phyloP scores from a whole-genome alignment of 2,329 filamentous ascomycete genomes.

The Fusarium sp. region DNA sequence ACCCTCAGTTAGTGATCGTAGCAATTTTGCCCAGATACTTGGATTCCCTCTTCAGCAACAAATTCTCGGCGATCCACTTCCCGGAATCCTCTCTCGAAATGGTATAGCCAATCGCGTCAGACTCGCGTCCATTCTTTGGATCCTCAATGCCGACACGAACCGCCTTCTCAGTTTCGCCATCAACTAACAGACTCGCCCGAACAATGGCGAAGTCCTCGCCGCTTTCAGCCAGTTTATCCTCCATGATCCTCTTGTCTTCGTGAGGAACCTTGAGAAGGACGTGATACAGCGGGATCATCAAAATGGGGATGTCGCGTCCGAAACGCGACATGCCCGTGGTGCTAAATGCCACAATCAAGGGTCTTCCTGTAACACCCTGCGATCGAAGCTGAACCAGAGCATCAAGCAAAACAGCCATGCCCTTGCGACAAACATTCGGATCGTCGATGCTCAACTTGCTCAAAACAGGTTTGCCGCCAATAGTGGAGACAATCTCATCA shows the following conservation, averaged over 20 bases:
- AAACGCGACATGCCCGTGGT: conserved; percentile 52
- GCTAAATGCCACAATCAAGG: conserved; percentile 49
- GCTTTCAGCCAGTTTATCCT: conserved; percentile 44
- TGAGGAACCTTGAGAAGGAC: conserved; percentile 53
- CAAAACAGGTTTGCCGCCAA: conserved; percentile 52
- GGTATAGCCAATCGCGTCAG: conserved; percentile 54
- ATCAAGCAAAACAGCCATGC: conserved; percentile 53
- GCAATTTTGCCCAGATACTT: conserved; percentile 50
- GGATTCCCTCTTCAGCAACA: conserved; percentile 41
- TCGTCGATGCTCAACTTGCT: conserved; percentile 53
- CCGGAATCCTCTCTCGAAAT: conserved; percentile 57
- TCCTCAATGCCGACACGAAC: conserved; percentile 54
- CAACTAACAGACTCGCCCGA: conserved; percentile 50
- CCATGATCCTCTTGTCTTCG: conserved; percentile 58
- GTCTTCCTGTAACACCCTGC: conserved; percentile 42
- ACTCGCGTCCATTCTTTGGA: conserved; percentile 44
- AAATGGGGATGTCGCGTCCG: conserved; percentile 54
- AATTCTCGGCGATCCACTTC: conserved; percentile 55
- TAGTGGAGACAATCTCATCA: conserved; percentile 56
- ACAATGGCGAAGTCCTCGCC: conserved; percentile 51
- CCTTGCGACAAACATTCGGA: conserved; percentile 57
- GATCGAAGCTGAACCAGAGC: conserved; percentile 48
- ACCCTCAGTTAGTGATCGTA: conserved; percentile 47
- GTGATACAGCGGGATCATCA: conserved; percentile 55
- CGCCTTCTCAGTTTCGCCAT: conserved; percentile 40